Percentiles rank a stretch among this genome's conserved stretches.
These are phyloP conservation scores for Stagonosporopsis cucurbitacearum DNA, from an alignment of 2,329 filamentous ascomycete genomes.

Conservation along the genomic window DNA sequence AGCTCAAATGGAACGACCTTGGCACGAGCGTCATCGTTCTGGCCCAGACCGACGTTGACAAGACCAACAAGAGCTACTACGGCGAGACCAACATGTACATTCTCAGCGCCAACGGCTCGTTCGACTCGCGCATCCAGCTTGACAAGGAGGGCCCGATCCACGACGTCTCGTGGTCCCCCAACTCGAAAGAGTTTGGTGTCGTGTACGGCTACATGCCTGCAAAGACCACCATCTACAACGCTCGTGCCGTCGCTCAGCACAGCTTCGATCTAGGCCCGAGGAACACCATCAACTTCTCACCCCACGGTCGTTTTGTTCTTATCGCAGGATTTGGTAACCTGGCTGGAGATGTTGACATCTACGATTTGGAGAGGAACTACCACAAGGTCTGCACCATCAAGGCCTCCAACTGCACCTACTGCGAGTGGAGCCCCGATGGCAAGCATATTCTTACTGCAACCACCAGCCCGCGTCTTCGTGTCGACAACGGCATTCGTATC, in stretches of 20 bases:
- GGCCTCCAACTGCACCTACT: constrained; percentile 93
- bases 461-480: constrained; percentile 89
- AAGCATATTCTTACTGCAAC: constrained; percentile 97
- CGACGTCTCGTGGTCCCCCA: constrained; percentile 97
- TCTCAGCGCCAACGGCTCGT: constrained; percentile 86
- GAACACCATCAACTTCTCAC: constrained; percentile 95
- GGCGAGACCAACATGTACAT: constrained; percentile 97
- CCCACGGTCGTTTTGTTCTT: constrained; percentile 88
- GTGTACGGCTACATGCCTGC: constrained; percentile 99
- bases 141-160: constrained; percentile 99
- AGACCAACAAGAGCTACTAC: constrained; percentile 98
- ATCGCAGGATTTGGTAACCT: constrained; percentile 97
- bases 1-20: constrained; percentile 95
- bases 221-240: constrained; percentile 97
- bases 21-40: constrained; percentile 92
- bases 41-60: constrained; percentile 97
- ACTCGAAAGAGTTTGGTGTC: constrained; percentile 96
- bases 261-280: constrained; percentile 85
- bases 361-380: constrained; percentile 94
- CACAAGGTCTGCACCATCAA: constrained; percentile 92
- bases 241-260: constrained; percentile 80
- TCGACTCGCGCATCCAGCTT: constrained; percentile 88
- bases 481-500: constrained; percentile 94
- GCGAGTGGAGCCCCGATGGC: constrained; percentile 96
- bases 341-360: constrained; percentile 96